These are phyloP conservation scores for Wickerhamomyces bovis DNA, from an alignment of 805 yeast species.

Conservation along the genomic window DNA sequence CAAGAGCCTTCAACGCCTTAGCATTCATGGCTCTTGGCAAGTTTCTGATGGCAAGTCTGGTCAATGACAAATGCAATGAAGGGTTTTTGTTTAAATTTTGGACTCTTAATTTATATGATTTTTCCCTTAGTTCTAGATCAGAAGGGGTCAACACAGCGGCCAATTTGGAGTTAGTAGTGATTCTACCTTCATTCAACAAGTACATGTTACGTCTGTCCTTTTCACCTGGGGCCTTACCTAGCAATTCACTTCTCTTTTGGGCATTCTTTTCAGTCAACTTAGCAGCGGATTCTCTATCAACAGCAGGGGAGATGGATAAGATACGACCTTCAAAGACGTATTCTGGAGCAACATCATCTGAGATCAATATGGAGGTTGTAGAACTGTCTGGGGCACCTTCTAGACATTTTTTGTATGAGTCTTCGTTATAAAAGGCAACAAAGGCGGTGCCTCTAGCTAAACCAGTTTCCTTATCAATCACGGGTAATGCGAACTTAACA, in stretches of 20 bases:
- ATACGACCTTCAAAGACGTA: constrained; percentile 93
- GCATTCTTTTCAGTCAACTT: constrained; percentile 69
- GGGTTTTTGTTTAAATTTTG: constrained; percentile 91
- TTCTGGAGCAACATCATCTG: constrained; percentile 86
- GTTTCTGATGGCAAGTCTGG: constrained; percentile 91
- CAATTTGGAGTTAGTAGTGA: constrained; percentile 71
- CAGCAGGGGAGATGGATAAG: constrained; percentile 75
- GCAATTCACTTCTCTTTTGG: constrained; percentile 59
- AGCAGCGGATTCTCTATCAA: constrained; percentile 78
- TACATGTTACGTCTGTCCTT: constrained; percentile 82
- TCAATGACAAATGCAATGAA: constrained; percentile 83
- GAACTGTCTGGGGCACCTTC: constrained; percentile 72
- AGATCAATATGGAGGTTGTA: constrained; percentile 60
- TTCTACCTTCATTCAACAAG: constrained; percentile 90
- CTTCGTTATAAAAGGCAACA: constrained; percentile 69
- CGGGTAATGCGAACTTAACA: constrained; percentile 90
- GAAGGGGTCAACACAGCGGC: constrained; percentile 61
- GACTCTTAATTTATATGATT: constrained; percentile 78
- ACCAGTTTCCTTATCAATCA: constrained; percentile 78
- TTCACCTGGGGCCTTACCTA: constrained; percentile 77
- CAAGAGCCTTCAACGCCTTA: constrained; percentile 83
- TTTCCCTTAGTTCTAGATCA: constrained; percentile 83
- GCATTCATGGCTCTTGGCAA: constrained; percentile 89
- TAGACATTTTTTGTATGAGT: constrained; percentile 62
- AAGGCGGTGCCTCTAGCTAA: constrained; percentile 92